These are phyloP conservation scores for Vinca major DNA, from an alignment of 305 asterid genomes.

Conservation along the genomic window DNA sequence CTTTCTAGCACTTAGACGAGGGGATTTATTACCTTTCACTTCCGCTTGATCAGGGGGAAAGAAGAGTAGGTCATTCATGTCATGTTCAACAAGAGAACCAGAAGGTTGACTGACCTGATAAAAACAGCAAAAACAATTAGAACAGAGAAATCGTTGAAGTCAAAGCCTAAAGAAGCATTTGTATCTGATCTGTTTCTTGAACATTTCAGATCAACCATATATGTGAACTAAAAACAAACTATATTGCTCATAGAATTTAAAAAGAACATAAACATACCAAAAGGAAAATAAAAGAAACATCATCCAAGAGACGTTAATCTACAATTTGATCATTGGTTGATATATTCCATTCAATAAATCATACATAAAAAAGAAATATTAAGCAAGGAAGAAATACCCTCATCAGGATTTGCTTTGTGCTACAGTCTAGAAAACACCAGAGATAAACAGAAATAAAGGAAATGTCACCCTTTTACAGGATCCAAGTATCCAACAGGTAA, in stretches of 20 bases:
- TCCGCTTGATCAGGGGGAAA: slow-evolving; percentile 60
- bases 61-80: slow-evolving; percentile 38
- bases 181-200: neutral
- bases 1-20: slow-evolving; percentile 31
- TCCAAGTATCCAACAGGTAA: too few species aligned
- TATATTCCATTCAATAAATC: too few species aligned
- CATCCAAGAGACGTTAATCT: too few species aligned
- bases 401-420: too few species aligned
- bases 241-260: neutral
- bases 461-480: too few species aligned
- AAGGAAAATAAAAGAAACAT: neutral
- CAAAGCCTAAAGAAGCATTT: neutral
- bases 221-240: neutral
- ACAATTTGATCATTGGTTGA: too few species aligned
- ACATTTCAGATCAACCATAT: neutral
- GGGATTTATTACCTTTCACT: slow-evolving; percentile 35
- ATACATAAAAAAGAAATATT: too few species aligned
- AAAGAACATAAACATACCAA: neutral
- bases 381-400: too few species aligned
- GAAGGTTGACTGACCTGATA: slow-evolving; percentile 41
- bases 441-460: too few species aligned
- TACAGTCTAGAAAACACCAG: too few species aligned
- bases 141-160: neutral
- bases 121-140: slow-evolving; percentile 1
- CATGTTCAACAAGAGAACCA: slow-evolving; percentile 57